Percentiles rank a stretch among this genome's conserved stretches.
phyloP scores from a whole-genome alignment of 805 yeast species.

The Spathaspora boniae region DNA sequence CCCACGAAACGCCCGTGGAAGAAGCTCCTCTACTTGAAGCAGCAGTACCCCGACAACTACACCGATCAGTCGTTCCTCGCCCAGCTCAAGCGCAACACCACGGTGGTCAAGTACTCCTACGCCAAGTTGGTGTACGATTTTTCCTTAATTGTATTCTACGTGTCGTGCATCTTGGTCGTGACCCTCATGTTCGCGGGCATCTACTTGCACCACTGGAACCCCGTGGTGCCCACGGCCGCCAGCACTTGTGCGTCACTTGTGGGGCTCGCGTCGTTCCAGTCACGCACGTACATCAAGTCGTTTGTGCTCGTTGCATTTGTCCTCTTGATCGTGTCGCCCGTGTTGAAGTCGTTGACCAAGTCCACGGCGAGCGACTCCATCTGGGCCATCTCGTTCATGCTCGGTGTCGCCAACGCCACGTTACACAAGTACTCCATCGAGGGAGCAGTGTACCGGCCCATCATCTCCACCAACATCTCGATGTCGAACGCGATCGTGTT shows the following conservation, averaged over 20 bases:
- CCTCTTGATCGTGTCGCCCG: conserved; percentile 80
- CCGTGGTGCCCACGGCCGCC: conserved; percentile 36
- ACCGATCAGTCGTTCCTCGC: conserved; percentile 81
- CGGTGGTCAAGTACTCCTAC: conserved; percentile 66
- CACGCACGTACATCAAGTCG: conserved; percentile 49
- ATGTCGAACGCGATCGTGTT: conserved; percentile 83
- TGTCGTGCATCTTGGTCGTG: conserved; percentile 61
- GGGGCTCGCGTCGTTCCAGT: conserved; percentile 26
- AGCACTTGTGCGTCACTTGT: conserved; percentile 25
- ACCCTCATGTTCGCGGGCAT: conserved; percentile 66
- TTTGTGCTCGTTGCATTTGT: conserved; percentile 66
- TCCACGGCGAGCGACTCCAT: conserved; percentile 92
- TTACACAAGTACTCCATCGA: conserved; percentile 66
- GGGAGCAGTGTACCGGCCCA: conserved; percentile 43
- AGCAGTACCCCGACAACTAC: conserved; percentile 88
- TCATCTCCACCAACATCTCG: conserved; percentile 76
- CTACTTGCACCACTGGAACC: conserved; percentile 48
- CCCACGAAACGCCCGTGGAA: conserved; percentile 62
- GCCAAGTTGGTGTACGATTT: conserved; percentile 68
- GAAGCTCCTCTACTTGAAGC: conserved; percentile 78
- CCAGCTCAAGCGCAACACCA: conserved; percentile 71
- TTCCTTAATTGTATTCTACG: conserved; percentile 61
- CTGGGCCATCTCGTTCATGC: conserved; percentile 86
- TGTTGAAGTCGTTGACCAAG: conserved; percentile 79
- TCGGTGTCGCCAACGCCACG: conserved; percentile 64